These are phyloP conservation scores for Macrolepiota albuminosa DNA, from an alignment of 768 basidiomycete species.

Conservation along the genomic window DNA sequence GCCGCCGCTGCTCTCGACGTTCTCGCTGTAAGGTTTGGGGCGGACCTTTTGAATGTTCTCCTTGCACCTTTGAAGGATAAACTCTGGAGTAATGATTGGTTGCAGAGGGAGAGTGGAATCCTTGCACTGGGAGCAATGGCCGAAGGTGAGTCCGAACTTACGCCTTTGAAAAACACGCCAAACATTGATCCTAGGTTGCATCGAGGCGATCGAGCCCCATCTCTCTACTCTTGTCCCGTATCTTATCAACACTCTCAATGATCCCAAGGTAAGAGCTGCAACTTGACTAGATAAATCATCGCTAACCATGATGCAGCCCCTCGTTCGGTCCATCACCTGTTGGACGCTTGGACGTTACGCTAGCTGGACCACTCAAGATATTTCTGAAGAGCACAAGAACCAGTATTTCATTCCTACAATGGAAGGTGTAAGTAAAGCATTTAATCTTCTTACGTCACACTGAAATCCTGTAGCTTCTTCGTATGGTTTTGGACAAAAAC, in stretches of 20 bases:
- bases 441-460: background rate
- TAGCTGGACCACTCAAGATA: conserved; percentile 89
- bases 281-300: conserved; percentile 5
- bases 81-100: conserved; percentile 90
- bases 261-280: conserved; percentile 68
- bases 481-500: conserved; percentile 97
- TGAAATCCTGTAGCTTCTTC: conserved; percentile 64
- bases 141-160: conserved; percentile 59
- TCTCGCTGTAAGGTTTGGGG: conserved; percentile 87
- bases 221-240: conserved; percentile 91
- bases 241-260: conserved; percentile 83
- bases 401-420: conserved; percentile 94
- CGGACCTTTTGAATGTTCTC: conserved; percentile 85
- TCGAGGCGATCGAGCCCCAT: conserved; percentile 93
- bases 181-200: conserved; percentile 64
- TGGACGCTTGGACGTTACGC: conserved; percentile 99
- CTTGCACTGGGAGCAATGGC: conserved; percentile 97
- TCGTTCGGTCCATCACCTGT: conserved; percentile 96
- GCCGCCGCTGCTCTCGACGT: conserved; percentile 97
- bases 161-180: conserved; percentile 2
- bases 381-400: conserved; percentile 83
- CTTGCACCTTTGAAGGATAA: conserved; percentile 89
- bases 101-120: conserved; percentile 93
- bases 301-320: conserved; percentile 52
- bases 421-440: conserved; percentile 71